A percentile compares a stretch with the other conserved stretches of the same genome.
Evolutionary conservation across 1,139 yeast genomes (phyloP).

Genomic region (Suhomyces choctaworum): DNA sequence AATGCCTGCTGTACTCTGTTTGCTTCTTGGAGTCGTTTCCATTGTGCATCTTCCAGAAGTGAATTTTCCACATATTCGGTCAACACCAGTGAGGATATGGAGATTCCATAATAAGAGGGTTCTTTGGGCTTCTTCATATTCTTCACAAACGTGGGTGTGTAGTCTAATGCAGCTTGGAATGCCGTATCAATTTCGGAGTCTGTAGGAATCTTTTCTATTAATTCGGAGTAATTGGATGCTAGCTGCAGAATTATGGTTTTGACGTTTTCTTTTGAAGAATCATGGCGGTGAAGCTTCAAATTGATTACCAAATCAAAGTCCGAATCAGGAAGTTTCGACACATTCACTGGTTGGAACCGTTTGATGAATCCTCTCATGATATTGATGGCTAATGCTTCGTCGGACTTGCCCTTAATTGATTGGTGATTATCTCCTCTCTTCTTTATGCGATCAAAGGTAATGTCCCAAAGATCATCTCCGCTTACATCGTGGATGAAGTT

Average conservation of each 20-base stretch:
- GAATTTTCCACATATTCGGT: slow-evolving; percentile 9
- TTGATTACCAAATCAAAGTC: slow-evolving; percentile 62
- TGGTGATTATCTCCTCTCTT: slow-evolving; percentile 89
- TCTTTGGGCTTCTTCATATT: slow-evolving; percentile 21
- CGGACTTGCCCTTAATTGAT: slow-evolving; percentile 59
- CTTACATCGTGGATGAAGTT: slow-evolving; percentile 54
- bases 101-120: slow-evolving; percentile 31
- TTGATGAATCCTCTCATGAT: slow-evolving; percentile 75
- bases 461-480: slow-evolving; percentile 39
- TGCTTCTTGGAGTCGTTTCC: slow-evolving; percentile 47
- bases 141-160: slow-evolving; percentile 54
- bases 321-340: slow-evolving; percentile 56
- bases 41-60: slow-evolving; percentile 25
- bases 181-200: slow-evolving; percentile 42
- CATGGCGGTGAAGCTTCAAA: slow-evolving; percentile 28
- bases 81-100: slow-evolving; percentile 16
- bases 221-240: slow-evolving; percentile 43
- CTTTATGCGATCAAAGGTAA: slow-evolving; percentile 62
- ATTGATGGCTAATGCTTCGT: slow-evolving; percentile 46
- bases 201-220: slow-evolving; percentile 44
- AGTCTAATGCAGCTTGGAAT: slow-evolving; percentile 49
- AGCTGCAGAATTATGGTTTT: slow-evolving; percentile 43
- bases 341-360: slow-evolving; percentile 63
- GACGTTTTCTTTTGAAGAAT: slow-evolving; percentile 58
- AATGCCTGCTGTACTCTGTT: slow-evolving; percentile 54